Conservation (phyloP, 139 green algal genomes). For the Micractinium conductrix region DNA sequence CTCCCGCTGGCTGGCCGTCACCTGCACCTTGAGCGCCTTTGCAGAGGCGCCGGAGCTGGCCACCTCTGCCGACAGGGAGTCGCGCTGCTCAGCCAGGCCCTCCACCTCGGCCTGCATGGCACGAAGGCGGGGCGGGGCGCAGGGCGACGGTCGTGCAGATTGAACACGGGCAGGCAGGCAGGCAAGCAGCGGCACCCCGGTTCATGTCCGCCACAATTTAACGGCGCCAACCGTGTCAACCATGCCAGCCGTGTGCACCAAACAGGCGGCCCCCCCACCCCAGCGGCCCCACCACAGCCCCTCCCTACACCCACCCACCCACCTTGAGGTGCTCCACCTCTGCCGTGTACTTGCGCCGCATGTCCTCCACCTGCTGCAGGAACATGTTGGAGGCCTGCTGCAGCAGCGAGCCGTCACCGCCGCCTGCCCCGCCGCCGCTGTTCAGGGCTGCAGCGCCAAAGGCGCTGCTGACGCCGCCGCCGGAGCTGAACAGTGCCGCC, state of each 20-base stretch:
- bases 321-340: constrained; percentile 53
- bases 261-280: background rate
- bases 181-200: background rate
- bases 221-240: too few relatives aligned
- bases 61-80: constrained; percentile 35
- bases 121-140: background rate
- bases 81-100: constrained; percentile 25
- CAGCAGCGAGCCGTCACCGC: constrained; percentile 35
- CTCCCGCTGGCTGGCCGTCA: constrained; percentile 15
- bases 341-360: constrained; percentile 44
- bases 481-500: background rate
- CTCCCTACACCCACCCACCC: background rate
- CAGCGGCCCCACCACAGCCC: background rate
- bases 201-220: too few relatives aligned
- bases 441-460: background rate
- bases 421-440: background rate
- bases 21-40: constrained; percentile 10
- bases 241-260: background rate
- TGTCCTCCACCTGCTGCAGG: constrained; percentile 48
- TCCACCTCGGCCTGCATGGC: constrained; percentile 29
- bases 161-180: background rate
- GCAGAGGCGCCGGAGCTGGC: background rate
- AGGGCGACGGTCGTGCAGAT: background rate
- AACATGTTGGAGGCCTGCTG: constrained; percentile 54
- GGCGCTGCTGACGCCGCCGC: background rate